Base-by-base conservation (phyloP, 768 basidiomycete genomes). In the Tulasnella sp. region DNA sequence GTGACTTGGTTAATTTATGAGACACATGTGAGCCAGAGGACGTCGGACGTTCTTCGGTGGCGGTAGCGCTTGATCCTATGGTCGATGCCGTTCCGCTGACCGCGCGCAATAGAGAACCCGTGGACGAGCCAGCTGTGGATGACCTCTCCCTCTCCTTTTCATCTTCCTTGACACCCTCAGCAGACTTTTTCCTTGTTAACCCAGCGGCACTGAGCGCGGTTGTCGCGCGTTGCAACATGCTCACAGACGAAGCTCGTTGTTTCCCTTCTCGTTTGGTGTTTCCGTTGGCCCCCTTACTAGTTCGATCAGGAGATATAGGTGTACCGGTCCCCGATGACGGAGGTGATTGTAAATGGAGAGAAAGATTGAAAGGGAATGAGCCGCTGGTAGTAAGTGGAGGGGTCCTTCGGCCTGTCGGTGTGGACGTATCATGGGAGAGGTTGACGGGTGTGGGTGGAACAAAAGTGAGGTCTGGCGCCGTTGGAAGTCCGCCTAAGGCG, bases 151-250 rank as follows among this genome's bases (percentile, higher is more conserved):
- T 80, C 42, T 85, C 83, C 71, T 81, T 83, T 77, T 90, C 88
- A 71, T 85, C 86, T 67, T 90, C 89, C 67, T 78, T 79, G 54
- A 94, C 88, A 7, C 85, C 91, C 81, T 95, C 94, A 0, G 88
- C 83, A 4, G 91, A 92, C 83, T 92, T 94, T 84, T 95, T 94
- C 77, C 91, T 85, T 68, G 94, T 92, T 12, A 96, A 83, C 2
- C 93, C 92, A 15, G 91, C 79, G 12, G 93, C 94, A 81, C 94
- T 93, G 34, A 95, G 86, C 1, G 92, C 94, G 0, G 94, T 97
- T 1, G 95, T 96, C 0, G 94, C 96, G 34, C 96, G 89, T 80
- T 98, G 96, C 88, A 99, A 93, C 82, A 99, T 97, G 80, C 91
- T 96, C 72, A 99, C 93, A 76, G 96, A 97, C 7, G 94, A 93